A percentile compares a stretch with the other conserved stretches of the same genome.
Conservation (phyloP, 2,329 filamentous ascomycete genomes). For the Penicillium sp. region DNA sequence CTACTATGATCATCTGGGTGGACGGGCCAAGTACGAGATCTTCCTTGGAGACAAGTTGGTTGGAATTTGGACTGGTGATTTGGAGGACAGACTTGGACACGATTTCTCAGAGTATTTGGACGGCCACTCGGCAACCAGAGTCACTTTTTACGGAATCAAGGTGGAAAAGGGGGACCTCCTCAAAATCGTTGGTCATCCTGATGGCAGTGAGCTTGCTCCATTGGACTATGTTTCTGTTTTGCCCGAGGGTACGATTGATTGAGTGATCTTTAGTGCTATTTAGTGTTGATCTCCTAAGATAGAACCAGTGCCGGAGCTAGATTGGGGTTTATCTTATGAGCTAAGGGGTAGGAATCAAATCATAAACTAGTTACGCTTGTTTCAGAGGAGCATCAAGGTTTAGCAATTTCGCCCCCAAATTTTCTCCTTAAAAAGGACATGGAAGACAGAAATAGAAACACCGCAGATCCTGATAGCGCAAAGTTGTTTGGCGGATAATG, state of each 20-base stretch:
- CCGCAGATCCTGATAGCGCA: too few species aligned
- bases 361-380: too few species aligned
- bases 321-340: too few species aligned
- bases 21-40: constrained; percentile 2
- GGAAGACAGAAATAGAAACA: too few species aligned
- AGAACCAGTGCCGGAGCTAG: too few species aligned
- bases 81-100: background rate
- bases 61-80: background rate
- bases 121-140: background rate
- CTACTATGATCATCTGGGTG: constrained; percentile 8
- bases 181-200: constrained; percentile 1
- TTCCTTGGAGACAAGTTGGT: background rate
- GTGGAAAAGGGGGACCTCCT: background rate
- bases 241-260: constrained; percentile 5
- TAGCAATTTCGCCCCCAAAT: too few species aligned
- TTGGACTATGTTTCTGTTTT: constrained; percentile 7
- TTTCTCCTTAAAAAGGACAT: too few species aligned
- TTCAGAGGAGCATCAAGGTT: too few species aligned
- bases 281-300: background rate
- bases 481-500: too few species aligned
- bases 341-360: too few species aligned
- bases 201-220: constrained; percentile 1
- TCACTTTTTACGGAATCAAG: background rate
- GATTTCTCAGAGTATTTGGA: constrained; percentile 3
- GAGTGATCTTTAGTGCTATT: background rate